Evolutionary conservation across 2,329 filamentous ascomycete species (phyloP), one percentile per base, ranked within the genome.

Genomic region (Ophiostoma sp.): DNA sequence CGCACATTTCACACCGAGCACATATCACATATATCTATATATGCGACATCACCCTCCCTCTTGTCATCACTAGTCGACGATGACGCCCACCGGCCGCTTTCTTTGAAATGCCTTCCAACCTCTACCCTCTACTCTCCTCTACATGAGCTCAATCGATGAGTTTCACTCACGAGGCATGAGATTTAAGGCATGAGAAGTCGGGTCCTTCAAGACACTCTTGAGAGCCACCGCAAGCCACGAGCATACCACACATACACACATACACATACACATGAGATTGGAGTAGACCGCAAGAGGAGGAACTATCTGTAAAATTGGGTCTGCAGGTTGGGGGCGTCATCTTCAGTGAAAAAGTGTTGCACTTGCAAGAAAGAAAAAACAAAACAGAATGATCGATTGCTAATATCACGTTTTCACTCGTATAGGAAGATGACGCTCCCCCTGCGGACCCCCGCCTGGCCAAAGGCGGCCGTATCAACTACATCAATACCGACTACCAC

Each of bases 361-460:
- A 49, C 44, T 65, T 49, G 4, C 4, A 66, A 44, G 3, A 18
- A 36, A 70, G 49, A 64, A n/a, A 42, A 49, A 40, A 16, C 76
- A 6, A 18, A 44, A 14, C 42, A 78, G 78, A 77, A 64, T 78
- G 27, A 27, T 27, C 27, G 27, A 27, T 27, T 27, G 77, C 85
- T 88, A 88, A 88, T 84, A 60, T 81, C 27, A 27, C 27, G 27
- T 27, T 27, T 27, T 45, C 49, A 64, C 64, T 66, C 66, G 81
- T 82, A 80, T 84, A 90, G 87, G 87, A 90, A 85, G 89, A 93
- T 87, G 89, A 92, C 81, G 85, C 86, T 81, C 86, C 87, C 78
- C 87, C 90, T 76, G 81, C 86, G 73, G 95, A 99, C 79, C 95
- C 95, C 72, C 91, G 95, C 75, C 83, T 96, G 70, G 86, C 86